Base-by-base conservation (phyloP, 1,284 basidiomycete genomes). In the Chalciporus sp. region DNA sequence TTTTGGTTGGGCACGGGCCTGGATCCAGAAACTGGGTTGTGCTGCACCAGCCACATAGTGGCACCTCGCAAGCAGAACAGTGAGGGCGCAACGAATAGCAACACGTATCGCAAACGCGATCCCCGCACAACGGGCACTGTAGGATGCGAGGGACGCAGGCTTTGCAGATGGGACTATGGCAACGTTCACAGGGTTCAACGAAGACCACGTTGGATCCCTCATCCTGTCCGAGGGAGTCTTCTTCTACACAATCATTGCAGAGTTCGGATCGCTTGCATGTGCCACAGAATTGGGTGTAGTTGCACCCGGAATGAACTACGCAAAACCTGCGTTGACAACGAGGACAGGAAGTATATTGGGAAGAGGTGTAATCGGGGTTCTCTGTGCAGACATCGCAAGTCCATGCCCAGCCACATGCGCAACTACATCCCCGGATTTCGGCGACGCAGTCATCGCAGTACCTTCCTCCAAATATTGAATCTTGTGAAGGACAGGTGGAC, bases 211-310 rank as follows among this genome's bases (percentile, higher is more conserved):
- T 17, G 1, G 39, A 45, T 20, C 49, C 42, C 4, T 7, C 47
- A 2, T 27, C 41, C 0, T 12, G 8, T 14, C 5, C 2, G 8
- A 52, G 46, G 7, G 28, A 31, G 7, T 56, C 64, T 11, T 60
- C 57, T 7, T 66, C 62, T 42, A 46, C 37, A 26, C 62, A 65
- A 43, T 39, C 16, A 0, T 28, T 17, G 17, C 57, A 65, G 20
- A 47, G 39, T 29, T 35, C 31, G 28, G 19, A 39, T 0, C 51
- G 53, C 11, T 39, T 52, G 57, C 61, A 66, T 16, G 47, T 37
- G 14, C 14, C 20, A 12, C 62, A 63, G 0, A 45, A 5, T 1
- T 52, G 50, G 6, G 8, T n/a, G 19, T 23, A 3, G 7, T 2
- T 5, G 47, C 60, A 57, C 5, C 10, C 2, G n/a, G 40, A 23